Evolutionary conservation across 441 rosid species (phyloP).

Genomic region (Gossypium laxum): DNA sequence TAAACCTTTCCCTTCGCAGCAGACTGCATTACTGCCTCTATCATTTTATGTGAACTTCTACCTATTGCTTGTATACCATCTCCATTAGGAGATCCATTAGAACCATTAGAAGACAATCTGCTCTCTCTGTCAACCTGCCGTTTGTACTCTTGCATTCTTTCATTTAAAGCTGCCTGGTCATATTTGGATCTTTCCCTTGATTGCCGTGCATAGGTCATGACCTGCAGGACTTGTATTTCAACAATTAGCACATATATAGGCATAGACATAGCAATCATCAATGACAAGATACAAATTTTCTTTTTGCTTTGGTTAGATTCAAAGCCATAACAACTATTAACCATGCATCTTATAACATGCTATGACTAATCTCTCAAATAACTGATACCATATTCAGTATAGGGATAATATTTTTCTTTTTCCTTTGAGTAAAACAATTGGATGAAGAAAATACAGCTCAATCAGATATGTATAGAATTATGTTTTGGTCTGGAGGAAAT

Average conservation of each 20-base stretch:
- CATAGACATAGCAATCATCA: neutral
- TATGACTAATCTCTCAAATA: neutral
- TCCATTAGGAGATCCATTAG: conserved; percentile 92
- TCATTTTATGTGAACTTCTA: conserved; percentile 99
- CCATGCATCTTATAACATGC: neutral
- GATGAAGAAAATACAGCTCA: neutral
- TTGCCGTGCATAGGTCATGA: conserved; percentile 90
- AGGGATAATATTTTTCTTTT: neutral
- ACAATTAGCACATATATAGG: conserved; percentile 5
- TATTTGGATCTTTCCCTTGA: conserved; percentile 94
- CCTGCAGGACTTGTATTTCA: conserved; percentile 37
- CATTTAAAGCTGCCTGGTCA: conserved; percentile 90
- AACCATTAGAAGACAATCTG: conserved; percentile 74
- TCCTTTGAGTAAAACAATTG: neutral
- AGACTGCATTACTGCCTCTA: conserved; percentile 98
- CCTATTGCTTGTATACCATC: conserved; percentile 97
- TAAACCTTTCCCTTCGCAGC: conserved; percentile 95
- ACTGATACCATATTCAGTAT: neutral
- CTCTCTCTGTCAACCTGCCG: conserved; percentile 97
- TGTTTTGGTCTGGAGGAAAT: neutral
- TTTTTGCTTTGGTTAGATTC: neutral
- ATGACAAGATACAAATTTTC: neutral
- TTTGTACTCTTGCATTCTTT: conserved; percentile 94
- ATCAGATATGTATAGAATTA: neutral
- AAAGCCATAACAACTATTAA: neutral